A percentile compares a stretch with the other conserved stretches of the same genome.
Conservation (phyloP, 2,329 filamentous ascomycete genomes). For the Fusarium secorum region DNA sequence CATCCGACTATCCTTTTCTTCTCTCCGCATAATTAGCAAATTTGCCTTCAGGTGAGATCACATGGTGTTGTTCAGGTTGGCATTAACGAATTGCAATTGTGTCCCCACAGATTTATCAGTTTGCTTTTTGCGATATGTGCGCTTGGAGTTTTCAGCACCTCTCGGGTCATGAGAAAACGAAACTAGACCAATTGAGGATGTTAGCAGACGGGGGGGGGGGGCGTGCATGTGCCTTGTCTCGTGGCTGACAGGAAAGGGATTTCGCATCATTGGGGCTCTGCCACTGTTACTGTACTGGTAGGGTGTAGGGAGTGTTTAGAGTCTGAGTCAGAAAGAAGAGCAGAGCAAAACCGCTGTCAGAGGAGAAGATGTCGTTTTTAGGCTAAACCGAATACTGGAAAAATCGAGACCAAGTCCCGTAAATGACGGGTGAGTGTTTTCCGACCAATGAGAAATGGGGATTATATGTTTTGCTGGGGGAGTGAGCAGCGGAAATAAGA, state of each 20-base stretch:
- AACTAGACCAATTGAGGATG: conserved; percentile 4
- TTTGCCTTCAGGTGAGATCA: conserved; percentile 18
- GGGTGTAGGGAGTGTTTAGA: background rate
- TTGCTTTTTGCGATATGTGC: conserved; percentile 28
- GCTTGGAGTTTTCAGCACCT: conserved; percentile 15
- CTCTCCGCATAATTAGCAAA: background rate
- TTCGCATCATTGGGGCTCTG: conserved; percentile 3
- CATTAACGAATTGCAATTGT: background rate
- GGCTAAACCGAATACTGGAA: conserved; percentile 29
- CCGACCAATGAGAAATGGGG: background rate
- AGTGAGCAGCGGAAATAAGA: conserved; percentile 17
- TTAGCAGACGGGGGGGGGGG: background rate
- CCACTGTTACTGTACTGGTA: background rate
- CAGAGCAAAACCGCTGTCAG: background rate
- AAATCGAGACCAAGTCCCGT: conserved; percentile 15
- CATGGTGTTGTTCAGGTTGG: background rate
- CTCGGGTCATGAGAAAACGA: conserved; percentile 23
- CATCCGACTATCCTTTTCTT: conserved; percentile 1
- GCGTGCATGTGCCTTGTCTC: background rate
- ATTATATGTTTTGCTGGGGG: background rate
- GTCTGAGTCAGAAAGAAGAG: conserved; percentile 25
- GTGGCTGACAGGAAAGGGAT: conserved; percentile 5
- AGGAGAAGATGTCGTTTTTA: conserved; percentile 5
- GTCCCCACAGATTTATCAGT: background rate
- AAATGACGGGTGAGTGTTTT: background rate